Base-by-base conservation (phyloP, 257 asterid genomes). In the Nicotiana undulata region DNA sequence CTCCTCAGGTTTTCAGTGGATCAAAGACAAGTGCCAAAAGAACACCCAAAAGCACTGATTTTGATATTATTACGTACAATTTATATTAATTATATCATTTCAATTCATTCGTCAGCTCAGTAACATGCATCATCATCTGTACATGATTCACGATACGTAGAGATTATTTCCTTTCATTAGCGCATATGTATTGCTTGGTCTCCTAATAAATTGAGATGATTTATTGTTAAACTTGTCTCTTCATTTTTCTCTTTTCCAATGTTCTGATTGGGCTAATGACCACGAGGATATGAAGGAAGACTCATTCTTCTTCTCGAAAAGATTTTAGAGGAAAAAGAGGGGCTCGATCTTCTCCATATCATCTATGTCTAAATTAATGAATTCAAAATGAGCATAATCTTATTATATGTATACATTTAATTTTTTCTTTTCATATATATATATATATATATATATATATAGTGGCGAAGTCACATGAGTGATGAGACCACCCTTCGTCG, bases 21-120 rank as follows among this genome's bases (percentile, higher is more conserved):
- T 93, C 90, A 93, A 93, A 83, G 90, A 89, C 2, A 93, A 93
- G 88, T 92, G 66, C 83, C 88, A 90, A 9, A 92, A 93, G 52
- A 81, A 85, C 5, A 72, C 83, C 34, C 85, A 80, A 6, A 87
- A 87, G 70, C 61, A 59, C 5, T 78, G 58, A 20, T 24, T 61
- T 58, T 40, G 6, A 6, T 44, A 0, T 16, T 61, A 53, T 28
- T n/a, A n/a, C n/a, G n/a, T 79, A 44, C 17, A 20, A 40, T 40
- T 24, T 9, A 46, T 55, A 22, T 52, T 26, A 3, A 26, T 26
- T 26, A 26, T 17, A 7, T 37, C 20, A 7, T 51, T 76, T 76
- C 51, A 9, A 26, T 56, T 10, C 1, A 0, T n/a, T 13, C 18
- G 13, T 28, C 18, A 56, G 28, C 34, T 77, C 63, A 49, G 34